phyloP scores from a whole-genome alignment of 495 filamentous ascomycete genomes.

The Xylaria scruposa region DNA sequence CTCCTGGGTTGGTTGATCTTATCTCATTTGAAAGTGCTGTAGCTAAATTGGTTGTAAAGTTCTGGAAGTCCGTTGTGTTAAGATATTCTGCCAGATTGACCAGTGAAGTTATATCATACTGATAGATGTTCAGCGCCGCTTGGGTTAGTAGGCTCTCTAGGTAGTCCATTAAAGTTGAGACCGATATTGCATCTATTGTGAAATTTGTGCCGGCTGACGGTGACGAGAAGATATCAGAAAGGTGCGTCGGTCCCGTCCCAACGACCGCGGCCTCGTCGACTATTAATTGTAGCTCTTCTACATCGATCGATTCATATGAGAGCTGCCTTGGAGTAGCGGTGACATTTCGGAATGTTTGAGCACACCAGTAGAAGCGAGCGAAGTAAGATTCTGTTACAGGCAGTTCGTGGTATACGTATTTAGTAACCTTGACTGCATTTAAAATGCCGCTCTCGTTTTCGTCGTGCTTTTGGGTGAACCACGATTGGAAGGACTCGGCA shows the following conservation, averaged over 20 bases:
- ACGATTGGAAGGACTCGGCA: conserved; percentile 7
- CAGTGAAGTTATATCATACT: not conserved
- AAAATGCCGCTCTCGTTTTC: not conserved
- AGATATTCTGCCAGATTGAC: conserved; percentile 13
- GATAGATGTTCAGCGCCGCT: no score
- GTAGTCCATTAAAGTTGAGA: not conserved
- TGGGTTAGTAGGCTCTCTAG: not conserved
- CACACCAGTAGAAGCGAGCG: conserved; percentile 15
- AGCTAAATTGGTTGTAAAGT: conserved; percentile 11
- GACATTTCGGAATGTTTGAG: conserved; percentile 14
- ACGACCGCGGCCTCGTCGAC: no score
- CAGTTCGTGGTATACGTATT: not conserved
- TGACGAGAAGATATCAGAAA: conserved; percentile 5
- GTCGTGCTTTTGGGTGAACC: not conserved
- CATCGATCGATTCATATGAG: not conserved
- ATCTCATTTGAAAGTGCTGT: conserved; percentile 14
- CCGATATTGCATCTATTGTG: conserved; percentile 9
- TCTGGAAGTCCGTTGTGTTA: conserved; percentile 12
- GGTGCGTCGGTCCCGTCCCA: no score
- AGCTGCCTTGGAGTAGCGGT: conserved; percentile 19
- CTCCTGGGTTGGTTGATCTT: conserved; percentile 2
- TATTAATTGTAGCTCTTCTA: conserved; percentile 1
- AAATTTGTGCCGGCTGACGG: not conserved
- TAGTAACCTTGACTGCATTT: conserved; percentile 14
- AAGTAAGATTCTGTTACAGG: not conserved